Conservation (phyloP, 2,329 filamentous ascomycete species). For the Epichloe festucae region DNA sequence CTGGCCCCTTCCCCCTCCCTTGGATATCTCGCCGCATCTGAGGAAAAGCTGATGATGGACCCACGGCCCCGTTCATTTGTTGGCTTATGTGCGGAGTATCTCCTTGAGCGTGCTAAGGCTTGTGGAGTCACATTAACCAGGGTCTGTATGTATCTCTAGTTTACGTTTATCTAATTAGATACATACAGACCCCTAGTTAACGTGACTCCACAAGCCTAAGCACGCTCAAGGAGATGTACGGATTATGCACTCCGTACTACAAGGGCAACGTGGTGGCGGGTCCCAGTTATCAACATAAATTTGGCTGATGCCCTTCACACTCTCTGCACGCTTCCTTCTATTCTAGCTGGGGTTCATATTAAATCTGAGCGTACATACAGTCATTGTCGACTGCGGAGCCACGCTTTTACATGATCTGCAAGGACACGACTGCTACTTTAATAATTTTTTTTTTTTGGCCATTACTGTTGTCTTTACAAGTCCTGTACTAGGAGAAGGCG, state of each 20-base stretch:
- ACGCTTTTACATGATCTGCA: background rate
- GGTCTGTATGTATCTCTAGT: no score
- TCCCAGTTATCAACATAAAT: background rate
- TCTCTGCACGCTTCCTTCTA: no score
- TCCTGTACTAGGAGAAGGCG: background rate
- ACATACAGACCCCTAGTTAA: no score
- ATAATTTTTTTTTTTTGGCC: background rate
- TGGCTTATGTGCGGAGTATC: background rate
- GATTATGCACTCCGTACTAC: background rate
- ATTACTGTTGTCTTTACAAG: background rate
- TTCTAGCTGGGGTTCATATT: no score
- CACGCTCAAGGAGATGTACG: no score
- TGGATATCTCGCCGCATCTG: background rate
- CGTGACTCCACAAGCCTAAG: no score
- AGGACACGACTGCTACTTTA: background rate
- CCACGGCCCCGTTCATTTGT: background rate
- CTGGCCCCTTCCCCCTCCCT: background rate
- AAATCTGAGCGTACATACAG: background rate
- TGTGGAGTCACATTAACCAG: no score
- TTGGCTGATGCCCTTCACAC: background rate
- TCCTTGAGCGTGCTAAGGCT: no score
- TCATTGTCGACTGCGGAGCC: background rate
- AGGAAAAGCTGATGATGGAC: background rate
- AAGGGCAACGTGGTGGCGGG: background rate
- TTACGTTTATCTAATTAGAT: no score